Base-by-base conservation (phyloP, 257 asterid genomes). In the Solanum piurae region DNA sequence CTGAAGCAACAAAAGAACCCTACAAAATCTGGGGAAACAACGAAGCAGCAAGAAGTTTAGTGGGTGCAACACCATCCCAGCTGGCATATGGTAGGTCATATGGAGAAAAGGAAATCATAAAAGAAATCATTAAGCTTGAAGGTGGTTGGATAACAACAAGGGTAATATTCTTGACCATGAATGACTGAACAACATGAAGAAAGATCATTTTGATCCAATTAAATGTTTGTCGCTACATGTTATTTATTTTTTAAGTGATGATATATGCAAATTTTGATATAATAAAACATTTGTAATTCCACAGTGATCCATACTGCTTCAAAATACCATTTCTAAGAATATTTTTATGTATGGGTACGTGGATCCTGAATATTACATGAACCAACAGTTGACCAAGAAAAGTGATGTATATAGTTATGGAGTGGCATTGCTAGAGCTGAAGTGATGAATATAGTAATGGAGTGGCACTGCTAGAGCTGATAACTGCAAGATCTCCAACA, bases 361-460 rank as follows among this genome's bases (percentile, higher is more conserved):
- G 96, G 98, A 96, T 88, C 98, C 98, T 31, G 98, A 95, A 88
- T 29, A 96, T 49, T 96, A 93, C 93, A 95, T 93, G 98, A 95
- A 96, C 1, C 96, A 96, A 86, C 96, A 93, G 42, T 80, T 96
- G 74, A 96, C 94, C 0, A 96, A 96, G 69, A 95, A 94, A 73
- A 96, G 97, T 8, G 98, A 96, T 23, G 98, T 95, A 3, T 95
- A 94, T 27, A 95, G 98, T 90, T 94, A 91, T 46, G 98, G 98
- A 36, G 91, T 96, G 3, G 96, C 95, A 11, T 86, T 96, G 37
- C 95, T 96, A 3, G 98, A 96, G 29, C 29, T 29, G 29, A 29
- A 29, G 29, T 29, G 29, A 29, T 29, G 29, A 1, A 29, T 29
- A 29, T 29, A 29, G 29, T 29, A 29, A 29, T 29, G 29, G 93